Evolutionary conservation across 768 basidiomycete species (phyloP), one percentile per base, ranked within the genome.

Genomic region (Hydnum rufescens): DNA sequence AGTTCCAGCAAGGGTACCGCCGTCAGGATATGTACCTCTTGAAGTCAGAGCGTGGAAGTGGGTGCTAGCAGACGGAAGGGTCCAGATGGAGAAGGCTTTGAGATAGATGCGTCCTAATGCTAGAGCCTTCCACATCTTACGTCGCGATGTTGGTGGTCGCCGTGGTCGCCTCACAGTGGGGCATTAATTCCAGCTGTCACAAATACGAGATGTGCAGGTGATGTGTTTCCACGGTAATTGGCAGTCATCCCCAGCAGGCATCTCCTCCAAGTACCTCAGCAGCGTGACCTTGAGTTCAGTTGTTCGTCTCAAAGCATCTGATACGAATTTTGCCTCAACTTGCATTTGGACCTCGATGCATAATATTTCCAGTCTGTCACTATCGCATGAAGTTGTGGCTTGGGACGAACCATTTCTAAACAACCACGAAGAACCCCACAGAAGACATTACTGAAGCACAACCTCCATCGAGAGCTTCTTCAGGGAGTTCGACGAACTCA

Each of bases 401-500:
- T 31, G 22, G n/a, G 22, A 65, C 74, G 56, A 60, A 95, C 95
- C 95, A 99, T 97, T 69, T 99, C 95, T 49, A 99, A 64, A 32
- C 90, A 77, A 2, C 95, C 95, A 51, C 92, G 70, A 48, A 97
- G 65, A 4, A 97, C 93, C 3, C 95, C 95, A 60, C 90, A 93
- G 1, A 95, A 69, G 39, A 97, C 81, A 65, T 97, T 97, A 65
- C 86, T 90, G 64, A 90, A 97, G 87, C 89, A 95, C 32, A 99
- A 66, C 1, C 89, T 18, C 88, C 88, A 61, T 93, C 86, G 26
- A 92, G 68, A 1, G 76, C 89, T 58, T 95, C 90, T 50, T 90
- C 84, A 0, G 95, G 93, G 22, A 99, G 71, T 62, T 97, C 95
- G 23, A 93, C 93, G 65, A 99, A 96, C 60, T 99, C 95, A 4